phyloP scores from a whole-genome alignment of 805 yeast genomes.

The Suhomyces kilbournensis region DNA sequence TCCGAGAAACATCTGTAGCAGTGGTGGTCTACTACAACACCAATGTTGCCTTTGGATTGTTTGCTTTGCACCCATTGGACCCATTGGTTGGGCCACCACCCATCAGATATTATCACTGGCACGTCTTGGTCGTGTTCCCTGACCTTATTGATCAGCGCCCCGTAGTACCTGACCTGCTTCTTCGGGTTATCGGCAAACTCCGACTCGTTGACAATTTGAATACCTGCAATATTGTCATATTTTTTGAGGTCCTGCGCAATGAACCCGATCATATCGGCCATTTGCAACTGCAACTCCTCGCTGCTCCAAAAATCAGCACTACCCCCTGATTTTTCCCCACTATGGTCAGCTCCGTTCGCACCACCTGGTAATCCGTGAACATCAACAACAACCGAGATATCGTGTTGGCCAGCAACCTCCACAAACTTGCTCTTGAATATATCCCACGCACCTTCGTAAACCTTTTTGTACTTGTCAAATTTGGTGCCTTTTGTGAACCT shows the following conservation, averaged over 20 bases:
- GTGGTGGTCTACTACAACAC: constrained; percentile 80
- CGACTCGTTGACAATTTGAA: constrained; percentile 86
- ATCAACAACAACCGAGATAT: constrained; percentile 78
- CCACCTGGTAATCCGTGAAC: constrained; percentile 91
- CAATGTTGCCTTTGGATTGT: constrained; percentile 39
- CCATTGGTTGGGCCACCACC: constrained; percentile 89
- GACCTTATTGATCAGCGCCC: constrained; percentile 59
- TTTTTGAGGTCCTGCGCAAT: constrained; percentile 57
- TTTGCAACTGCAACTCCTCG: constrained; percentile 38
- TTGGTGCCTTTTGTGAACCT: constrained; percentile 56
- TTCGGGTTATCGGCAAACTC: constrained; percentile 54
- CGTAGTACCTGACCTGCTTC: constrained; percentile 59
- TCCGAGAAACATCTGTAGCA: constrained; percentile 84
- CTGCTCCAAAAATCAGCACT: constrained; percentile 65
- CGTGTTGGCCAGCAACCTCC: constrained; percentile 54
- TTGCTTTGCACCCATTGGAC: constrained; percentile 58
- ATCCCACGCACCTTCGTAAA: constrained; percentile 74
- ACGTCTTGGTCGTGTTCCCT: constrained; percentile 51
- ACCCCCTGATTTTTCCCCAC: constrained; percentile 60
- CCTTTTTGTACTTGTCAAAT: constrained; percentile 41
- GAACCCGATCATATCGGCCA: constrained; percentile 52
- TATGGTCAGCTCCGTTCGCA: constrained; percentile 82
- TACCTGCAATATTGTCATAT: constrained; percentile 70
- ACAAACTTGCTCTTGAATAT: constrained; percentile 51
- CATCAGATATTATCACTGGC: constrained; percentile 84